These are phyloP conservation scores for Endoconidiophora polonica DNA, from an alignment of 2,329 filamentous ascomycete genomes.

Conservation along the genomic window DNA sequence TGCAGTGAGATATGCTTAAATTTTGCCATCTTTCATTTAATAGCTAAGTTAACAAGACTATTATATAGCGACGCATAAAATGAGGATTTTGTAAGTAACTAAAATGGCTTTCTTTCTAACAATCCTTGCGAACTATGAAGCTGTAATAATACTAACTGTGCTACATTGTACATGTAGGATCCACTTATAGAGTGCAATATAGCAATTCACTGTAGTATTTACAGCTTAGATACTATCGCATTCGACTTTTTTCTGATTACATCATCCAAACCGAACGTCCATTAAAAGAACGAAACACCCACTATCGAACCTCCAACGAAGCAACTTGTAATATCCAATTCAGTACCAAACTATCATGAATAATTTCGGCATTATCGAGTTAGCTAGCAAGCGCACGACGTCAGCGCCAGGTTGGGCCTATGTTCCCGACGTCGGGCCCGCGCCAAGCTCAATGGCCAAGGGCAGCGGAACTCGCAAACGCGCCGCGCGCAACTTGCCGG, in stretches of 20 bases:
- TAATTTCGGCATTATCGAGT: conserved; percentile 65
- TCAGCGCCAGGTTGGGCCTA: conserved; percentile 82
- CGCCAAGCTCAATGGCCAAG: conserved; percentile 32
- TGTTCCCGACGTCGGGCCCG: conserved; percentile 56
- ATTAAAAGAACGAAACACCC: not conserved
- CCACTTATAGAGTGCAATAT: no score
- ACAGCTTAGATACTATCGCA: no score
- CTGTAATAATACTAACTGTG: no score
- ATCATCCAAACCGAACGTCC: not conserved
- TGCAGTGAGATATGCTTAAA: not conserved
- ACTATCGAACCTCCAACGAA: not conserved
- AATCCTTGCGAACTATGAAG: no score
- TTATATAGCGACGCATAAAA: no score
- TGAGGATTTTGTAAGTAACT: no score
- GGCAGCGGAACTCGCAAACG: conserved; percentile 50
- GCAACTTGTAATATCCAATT: not conserved
- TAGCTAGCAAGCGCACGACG: conserved; percentile 53
- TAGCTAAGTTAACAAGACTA: no score
- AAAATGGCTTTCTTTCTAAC: no score
- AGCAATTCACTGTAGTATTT: no score
- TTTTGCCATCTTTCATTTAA: no score
- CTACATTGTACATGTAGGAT: no score
- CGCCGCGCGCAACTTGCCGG: conserved; percentile 41
- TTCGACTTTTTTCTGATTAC: no score
- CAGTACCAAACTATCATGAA: conserved; percentile 28